These are phyloP conservation scores for Ophiocordyceps unilateralis DNA, from an alignment of 2,329 filamentous ascomycete species.

Conservation along the genomic window DNA sequence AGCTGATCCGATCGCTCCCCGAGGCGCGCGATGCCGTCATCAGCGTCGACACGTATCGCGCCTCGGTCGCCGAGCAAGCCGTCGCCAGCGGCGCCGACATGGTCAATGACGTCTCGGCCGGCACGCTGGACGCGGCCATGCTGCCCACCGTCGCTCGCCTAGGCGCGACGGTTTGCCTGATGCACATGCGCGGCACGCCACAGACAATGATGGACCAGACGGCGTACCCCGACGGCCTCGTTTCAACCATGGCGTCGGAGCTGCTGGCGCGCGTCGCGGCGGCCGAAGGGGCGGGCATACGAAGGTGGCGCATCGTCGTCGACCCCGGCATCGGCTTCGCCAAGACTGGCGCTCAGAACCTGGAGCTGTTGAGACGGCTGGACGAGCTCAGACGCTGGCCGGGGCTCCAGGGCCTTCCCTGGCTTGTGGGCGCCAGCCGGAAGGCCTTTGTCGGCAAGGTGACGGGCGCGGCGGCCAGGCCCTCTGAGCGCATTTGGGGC, in stretches of 20 bases:
- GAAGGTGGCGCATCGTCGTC: constrained; percentile 85
- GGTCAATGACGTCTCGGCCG: constrained; percentile 87
- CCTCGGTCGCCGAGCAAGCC: constrained; percentile 61
- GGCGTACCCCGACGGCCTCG: constrained; percentile 50
- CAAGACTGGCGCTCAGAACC: constrained; percentile 65
- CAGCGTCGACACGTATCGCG: constrained; percentile 86
- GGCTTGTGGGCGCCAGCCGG: constrained; percentile 76
- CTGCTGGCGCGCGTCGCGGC: constrained; percentile 51
- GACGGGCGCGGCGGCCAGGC: constrained; percentile 56
- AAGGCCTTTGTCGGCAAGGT: constrained; percentile 78
- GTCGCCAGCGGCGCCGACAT: constrained; percentile 71
- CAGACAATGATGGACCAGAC: constrained; percentile 59
- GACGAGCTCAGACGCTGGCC: constrained; percentile 46
- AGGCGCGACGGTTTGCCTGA: constrained; percentile 63
- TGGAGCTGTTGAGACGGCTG: constrained; percentile 57
- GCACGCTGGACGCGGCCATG: constrained; percentile 64
- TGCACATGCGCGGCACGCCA: constrained; percentile 88
- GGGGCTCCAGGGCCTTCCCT: constrained; percentile 55
- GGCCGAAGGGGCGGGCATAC: constrained; percentile 65
- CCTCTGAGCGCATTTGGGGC: constrained; percentile 55
- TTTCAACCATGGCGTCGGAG: constrained; percentile 48
- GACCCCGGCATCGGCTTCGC: constrained; percentile 93
- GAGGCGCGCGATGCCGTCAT: constrained; percentile 49
- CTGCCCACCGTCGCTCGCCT: constrained; percentile 60
- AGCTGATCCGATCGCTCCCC: constrained; percentile 50